A percentile compares a stretch with the other conserved stretches of the same genome.
Conservation (phyloP, 169 alveolate species). For the Plasmodium fragile region DNA sequence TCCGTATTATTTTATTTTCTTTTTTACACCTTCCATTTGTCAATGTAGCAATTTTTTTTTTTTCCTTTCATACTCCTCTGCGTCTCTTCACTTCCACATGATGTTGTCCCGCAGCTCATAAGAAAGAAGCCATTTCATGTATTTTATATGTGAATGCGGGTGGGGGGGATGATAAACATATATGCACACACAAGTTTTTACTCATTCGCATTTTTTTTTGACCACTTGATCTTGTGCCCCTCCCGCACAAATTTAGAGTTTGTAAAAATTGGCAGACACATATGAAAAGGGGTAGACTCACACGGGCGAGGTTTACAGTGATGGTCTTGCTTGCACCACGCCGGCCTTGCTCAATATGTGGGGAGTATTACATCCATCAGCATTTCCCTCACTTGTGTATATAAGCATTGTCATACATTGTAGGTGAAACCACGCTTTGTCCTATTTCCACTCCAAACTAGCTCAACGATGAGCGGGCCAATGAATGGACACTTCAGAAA, state of each 20-base stretch:
- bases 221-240: not conserved
- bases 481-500: not conserved
- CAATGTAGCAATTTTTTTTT: not conserved
- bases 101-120: not conserved
- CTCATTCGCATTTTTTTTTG: not conserved
- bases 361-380: not conserved
- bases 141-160: not conserved
- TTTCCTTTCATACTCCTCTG: not conserved
- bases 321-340: not conserved
- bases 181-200: not conserved
- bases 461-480: not conserved
- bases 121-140: not conserved
- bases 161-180: not conserved
- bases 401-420: not conserved
- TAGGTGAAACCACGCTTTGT: not conserved
- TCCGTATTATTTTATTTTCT: not conserved
- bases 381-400: not conserved
- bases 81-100: not conserved
- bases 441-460: not conserved
- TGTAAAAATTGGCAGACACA: not conserved
- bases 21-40: not conserved
- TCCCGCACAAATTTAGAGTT: not conserved
- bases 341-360: not conserved
- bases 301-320: too few relatives aligned
- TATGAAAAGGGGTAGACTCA: not conserved